phyloP scores from a whole-genome alignment of 495 filamentous ascomycete species.

The Annulohypoxylon maeteangense region DNA sequence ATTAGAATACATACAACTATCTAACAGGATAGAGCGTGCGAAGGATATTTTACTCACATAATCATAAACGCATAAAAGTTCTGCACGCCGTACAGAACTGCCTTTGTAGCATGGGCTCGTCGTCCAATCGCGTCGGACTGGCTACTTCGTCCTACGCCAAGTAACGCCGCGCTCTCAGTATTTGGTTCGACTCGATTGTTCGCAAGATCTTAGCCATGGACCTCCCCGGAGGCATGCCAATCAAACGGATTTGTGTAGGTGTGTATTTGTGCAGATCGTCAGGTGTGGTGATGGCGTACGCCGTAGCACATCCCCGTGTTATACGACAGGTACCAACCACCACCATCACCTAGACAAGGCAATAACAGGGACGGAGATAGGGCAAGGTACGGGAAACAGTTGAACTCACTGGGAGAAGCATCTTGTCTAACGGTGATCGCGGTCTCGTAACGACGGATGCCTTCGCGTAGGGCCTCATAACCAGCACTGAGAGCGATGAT shows the following conservation, averaged over 20 bases:
- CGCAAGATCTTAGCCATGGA: slow-evolving; percentile 44
- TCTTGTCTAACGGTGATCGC: slow-evolving; percentile 63
- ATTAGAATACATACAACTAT: not conserved
- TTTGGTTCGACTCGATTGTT: slow-evolving; percentile 51
- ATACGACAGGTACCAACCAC: slow-evolving; percentile 25
- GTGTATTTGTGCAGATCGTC: slow-evolving; percentile 2
- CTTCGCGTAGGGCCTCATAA: slow-evolving; percentile 87
- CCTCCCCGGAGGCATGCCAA: slow-evolving; percentile 37
- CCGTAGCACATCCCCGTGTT: slow-evolving; percentile 7
- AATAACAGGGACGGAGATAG: not conserved
- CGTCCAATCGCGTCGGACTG: slow-evolving; percentile 59
- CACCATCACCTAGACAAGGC: not conserved
- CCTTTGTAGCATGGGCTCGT: slow-evolving; percentile 79
- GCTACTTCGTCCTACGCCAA: slow-evolving; percentile 64
- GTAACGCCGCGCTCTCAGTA: slow-evolving; percentile 66
- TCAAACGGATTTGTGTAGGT: slow-evolving; percentile 10
- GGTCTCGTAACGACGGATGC: slow-evolving; percentile 79
- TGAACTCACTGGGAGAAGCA: slow-evolving; percentile 65
- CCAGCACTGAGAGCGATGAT: slow-evolving; percentile 85
- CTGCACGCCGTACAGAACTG: slow-evolving; percentile 87
- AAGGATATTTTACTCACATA: slow-evolving; percentile 74
- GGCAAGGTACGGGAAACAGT: slow-evolving; percentile 2
- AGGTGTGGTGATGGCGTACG: slow-evolving; percentile 3
- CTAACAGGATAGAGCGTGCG: not conserved
- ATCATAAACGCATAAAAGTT: slow-evolving; percentile 99